Evolutionary conservation across 495 filamentous ascomycete genomes (phyloP).

Genomic region (Penicillium antarcticum): DNA sequence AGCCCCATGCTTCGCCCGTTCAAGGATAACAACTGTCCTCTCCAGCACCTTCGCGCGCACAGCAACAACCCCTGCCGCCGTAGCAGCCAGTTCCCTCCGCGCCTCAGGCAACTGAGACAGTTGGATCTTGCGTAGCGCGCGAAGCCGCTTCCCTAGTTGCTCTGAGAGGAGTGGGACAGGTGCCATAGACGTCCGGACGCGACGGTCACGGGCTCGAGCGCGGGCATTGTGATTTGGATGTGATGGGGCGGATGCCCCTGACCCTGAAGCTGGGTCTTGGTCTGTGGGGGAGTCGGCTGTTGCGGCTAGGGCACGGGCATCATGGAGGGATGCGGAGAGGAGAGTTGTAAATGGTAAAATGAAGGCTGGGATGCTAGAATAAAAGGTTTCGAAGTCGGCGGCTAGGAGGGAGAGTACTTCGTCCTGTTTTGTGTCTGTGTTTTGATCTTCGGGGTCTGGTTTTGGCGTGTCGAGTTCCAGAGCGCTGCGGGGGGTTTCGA

Average conservation of each 20-base stretch:
- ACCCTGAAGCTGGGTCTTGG: background rate
- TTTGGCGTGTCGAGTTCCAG: conserved; percentile 19
- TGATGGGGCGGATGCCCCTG: conserved; percentile 1
- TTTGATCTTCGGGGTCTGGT: conserved; percentile 5
- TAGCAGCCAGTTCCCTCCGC: conserved; percentile 35
- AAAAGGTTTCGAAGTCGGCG: conserved; percentile 38
- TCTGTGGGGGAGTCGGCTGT: conserved; percentile 12
- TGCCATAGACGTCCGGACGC: conserved; percentile 21
- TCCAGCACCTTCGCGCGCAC: conserved; percentile 32
- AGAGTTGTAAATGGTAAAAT: conserved; percentile 24
- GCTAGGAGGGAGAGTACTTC: conserved; percentile 32
- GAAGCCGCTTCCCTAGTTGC: conserved; percentile 26
- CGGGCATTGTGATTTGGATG: conserved; percentile 19
- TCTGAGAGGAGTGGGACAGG: conserved; percentile 23
- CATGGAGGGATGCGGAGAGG: conserved; percentile 21
- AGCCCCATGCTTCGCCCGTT: conserved; percentile 63
- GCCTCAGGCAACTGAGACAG: conserved; percentile 32
- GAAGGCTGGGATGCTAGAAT: conserved; percentile 29
- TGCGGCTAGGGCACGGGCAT: conserved; percentile 26
- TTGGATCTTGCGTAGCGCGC: conserved; percentile 25
- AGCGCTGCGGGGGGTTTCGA: conserved; percentile 28
- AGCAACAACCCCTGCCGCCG: conserved; percentile 34
- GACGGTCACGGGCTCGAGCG: conserved; percentile 27
- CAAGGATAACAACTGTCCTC: conserved; percentile 43
- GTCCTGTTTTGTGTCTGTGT: conserved; percentile 1